phyloP scores from a whole-genome alignment of 495 filamentous ascomycete species.

The Penicillium goetzii region DNA sequence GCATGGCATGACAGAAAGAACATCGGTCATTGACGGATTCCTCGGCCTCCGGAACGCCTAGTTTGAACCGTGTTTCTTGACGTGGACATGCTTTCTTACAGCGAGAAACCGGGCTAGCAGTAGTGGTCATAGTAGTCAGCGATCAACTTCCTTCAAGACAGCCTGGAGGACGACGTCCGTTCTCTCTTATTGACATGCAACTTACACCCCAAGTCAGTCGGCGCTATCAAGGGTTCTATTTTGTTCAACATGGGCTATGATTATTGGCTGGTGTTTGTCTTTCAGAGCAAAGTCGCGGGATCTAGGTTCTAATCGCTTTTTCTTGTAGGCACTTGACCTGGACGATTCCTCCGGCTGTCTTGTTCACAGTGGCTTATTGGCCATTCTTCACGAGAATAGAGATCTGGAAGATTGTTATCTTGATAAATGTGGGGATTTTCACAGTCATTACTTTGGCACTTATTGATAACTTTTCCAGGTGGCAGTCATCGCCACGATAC shows the following conservation, averaged over 20 bases:
- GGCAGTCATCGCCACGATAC: slow-evolving; percentile 63
- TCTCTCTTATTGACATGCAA: background rate
- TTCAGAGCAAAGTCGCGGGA: slow-evolving; percentile 27
- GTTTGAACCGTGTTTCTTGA: background rate
- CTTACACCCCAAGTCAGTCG: background rate
- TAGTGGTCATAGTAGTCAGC: slow-evolving; percentile 2
- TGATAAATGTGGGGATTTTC: slow-evolving; percentile 46
- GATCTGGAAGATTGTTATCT: slow-evolving; percentile 57
- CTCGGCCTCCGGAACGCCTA: background rate
- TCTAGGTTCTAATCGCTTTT: background rate
- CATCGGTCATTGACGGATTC: background rate
- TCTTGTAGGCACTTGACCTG: slow-evolving; percentile 65
- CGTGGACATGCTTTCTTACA: background rate
- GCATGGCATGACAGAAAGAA: background rate
- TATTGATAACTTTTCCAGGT: slow-evolving; percentile 36
- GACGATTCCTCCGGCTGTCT: slow-evolving; percentile 63
- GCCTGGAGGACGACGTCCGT: background rate
- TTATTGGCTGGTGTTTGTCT: slow-evolving; percentile 17
- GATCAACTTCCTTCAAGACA: background rate
- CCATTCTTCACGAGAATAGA: slow-evolving; percentile 63
- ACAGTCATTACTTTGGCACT: background rate
- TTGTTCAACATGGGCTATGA: slow-evolving; percentile 14
- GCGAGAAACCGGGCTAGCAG: slow-evolving; percentile 1
- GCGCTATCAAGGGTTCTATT: background rate
- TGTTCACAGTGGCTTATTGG: slow-evolving; percentile 58